Evolutionary conservation across 2,329 filamentous ascomycete genomes (phyloP).

Genomic region (Neopestalotiopsis sp.): DNA sequence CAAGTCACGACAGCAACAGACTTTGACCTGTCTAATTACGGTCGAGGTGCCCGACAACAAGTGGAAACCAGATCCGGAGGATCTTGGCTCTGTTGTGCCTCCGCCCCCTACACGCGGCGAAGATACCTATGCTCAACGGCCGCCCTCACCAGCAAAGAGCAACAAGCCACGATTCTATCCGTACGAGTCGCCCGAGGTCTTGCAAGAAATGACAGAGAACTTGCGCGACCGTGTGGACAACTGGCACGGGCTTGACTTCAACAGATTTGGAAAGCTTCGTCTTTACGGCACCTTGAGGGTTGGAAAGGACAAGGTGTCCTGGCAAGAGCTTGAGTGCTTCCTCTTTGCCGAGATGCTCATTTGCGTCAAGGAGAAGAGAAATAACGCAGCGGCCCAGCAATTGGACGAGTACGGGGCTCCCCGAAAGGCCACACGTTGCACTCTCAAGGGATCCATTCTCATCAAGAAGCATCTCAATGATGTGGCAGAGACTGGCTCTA

Average conservation of each 20-base stretch:
- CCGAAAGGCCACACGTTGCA: constrained; percentile 76
- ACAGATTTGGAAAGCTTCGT: constrained; percentile 88
- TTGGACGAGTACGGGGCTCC: constrained; percentile 68
- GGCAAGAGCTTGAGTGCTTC: constrained; percentile 98
- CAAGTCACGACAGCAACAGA: constrained; percentile 91
- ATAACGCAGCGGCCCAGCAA: constrained; percentile 58
- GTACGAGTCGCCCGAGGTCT: constrained; percentile 75
- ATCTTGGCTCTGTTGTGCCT: constrained; percentile 64
- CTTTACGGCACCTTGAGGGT: constrained; percentile 90
- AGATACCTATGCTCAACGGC: constrained; percentile 56
- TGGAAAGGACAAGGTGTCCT: constrained; percentile 93
- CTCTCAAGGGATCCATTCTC: constrained; percentile 94
- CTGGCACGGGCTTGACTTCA: constrained; percentile 96
- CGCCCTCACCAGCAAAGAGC: constrained; percentile 64
- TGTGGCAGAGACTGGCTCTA: constrained; percentile 71
- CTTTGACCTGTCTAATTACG: constrained; percentile 90
- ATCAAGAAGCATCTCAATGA: constrained; percentile 98
- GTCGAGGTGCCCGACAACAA: constrained; percentile 93
- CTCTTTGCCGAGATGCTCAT: constrained; percentile 99
- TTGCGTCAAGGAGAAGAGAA: constrained; percentile 97
- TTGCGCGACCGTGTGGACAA: constrained; percentile 91
- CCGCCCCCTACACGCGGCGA: constrained; percentile 54
- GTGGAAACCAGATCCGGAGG: constrained; percentile 86
- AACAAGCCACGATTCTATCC: constrained; percentile 66
- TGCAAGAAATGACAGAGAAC: constrained; percentile 87